Base-by-base conservation (phyloP, 306 rosid species). In the Glycine latifolia region DNA sequence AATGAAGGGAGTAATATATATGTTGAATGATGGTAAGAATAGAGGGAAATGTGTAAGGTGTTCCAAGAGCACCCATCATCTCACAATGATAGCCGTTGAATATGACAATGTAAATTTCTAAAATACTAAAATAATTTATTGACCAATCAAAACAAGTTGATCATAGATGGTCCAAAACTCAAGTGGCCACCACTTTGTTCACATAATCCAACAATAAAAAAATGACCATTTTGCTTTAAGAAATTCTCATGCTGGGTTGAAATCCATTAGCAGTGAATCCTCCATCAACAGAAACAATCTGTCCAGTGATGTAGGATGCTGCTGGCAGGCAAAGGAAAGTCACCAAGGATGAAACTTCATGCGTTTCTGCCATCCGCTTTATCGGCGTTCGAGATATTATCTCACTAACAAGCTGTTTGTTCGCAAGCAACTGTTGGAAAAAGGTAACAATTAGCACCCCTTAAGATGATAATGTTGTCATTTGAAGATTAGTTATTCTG, bases 281-380 rank as follows among this genome's bases (percentile, higher is more conserved):
- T 77, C 98, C 97, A 79, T 94, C 97, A 50, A 94, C 97, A 50
- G 89, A 81, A 56, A 94, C 73, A 68, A 88, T 61, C 80, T 94
- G 97, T 52, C 97, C 96, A 44, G 92, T 92, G 78, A 94, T 92
- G 85, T 94, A 94, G 67, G 98, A 91, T 10, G 98, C 94, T 14
- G 97, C 92, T 3, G 97, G 97, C 12, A 94, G 85, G 82, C 94
- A 94, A 71, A 94, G 97, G 83, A 87, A 92, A 46, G 90, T 79
- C n/a, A 91, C 98, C 93, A 94, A 71, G 12, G 97, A 87, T 12
- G 98, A 92, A 16, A 92, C 97, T 79, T 92, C 98, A 61, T 87
- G 89, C 1, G 97, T 16, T 80, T 94, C 97, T 49, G 90, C 98
- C 20, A 92, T 60, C 53, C 97, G 92, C 82, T 86, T 62, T 6